Base-by-base conservation (phyloP, 1,139 yeast genomes). In the Blastobotrys arbuscula region DNA sequence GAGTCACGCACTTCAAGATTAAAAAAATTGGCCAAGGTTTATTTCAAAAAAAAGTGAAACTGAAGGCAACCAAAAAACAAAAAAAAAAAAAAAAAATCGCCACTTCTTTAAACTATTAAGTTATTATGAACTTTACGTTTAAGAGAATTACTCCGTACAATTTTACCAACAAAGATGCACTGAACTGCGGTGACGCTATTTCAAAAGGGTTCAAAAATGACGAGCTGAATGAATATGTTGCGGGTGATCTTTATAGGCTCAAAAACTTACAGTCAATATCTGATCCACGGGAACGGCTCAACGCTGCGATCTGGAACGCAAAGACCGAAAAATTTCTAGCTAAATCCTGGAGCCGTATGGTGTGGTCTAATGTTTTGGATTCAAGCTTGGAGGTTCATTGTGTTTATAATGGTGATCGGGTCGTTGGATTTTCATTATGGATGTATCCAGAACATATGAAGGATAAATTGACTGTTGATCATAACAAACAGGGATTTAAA, bases 391-490 rank as follows among this genome's bases (percentile, higher is more conserved):
- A 35, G 12, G 40, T 43, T n/a, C 30, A 43, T 16, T 18, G 39
- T n/a, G 40, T 35, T 13, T 21, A n/a, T 28, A 39, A 44, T 26
- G 15, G 21, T n/a, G 48, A 44, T 12, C 34, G 44, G 12, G 13
- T 40, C 8, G 44, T 49, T 10, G 51, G 47, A 15, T 16, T 39
- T 12, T 15, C 47, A 2, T 16, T 16, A 10, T 45, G 47, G 47
- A 34, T 18, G 20, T 45, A 45, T 19, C 51, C 51, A 13, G n/a
- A 34, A n/a, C 33, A 45, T 37, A 42, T 49, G 49, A 9, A 10
- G 8, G 26, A 16, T 10, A 23, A 45, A 6, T 12, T 45, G 33
- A 38, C 39, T 7, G 34, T 35, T n/a, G 43, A 39, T 2, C 15
- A 39, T 16, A 47, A 47, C 1, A 37, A 49, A 24, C 31, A 26